phyloP scores from a whole-genome alignment of 768 basidiomycete genomes.

The Pisolithus sp. region DNA sequence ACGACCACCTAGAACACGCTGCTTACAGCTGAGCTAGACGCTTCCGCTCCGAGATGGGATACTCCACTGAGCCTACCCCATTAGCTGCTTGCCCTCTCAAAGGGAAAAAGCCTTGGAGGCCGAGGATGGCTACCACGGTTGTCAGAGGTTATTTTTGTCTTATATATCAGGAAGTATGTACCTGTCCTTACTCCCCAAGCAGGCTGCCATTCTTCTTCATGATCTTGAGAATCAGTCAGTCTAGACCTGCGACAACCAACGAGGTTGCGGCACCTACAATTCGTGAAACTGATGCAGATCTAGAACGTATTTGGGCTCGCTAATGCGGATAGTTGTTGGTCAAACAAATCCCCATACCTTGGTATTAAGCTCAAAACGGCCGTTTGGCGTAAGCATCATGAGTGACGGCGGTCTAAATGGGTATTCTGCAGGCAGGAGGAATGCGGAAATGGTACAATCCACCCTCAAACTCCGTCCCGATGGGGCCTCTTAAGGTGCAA shows the following conservation, averaged over 20 bases:
- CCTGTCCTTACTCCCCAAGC: slow-evolving; percentile 97
- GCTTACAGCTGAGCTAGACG: slow-evolving; percentile 71
- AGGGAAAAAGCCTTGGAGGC: slow-evolving; percentile 85
- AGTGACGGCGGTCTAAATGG: slow-evolving; percentile 95
- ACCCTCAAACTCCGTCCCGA: slow-evolving; percentile 87
- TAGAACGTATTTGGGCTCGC: slow-evolving; percentile 24
- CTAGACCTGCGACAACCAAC: slow-evolving; percentile 17
- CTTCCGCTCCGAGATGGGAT: slow-evolving; percentile 66
- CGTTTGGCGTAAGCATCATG: slow-evolving; percentile 93
- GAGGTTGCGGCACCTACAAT: slow-evolving; percentile 36
- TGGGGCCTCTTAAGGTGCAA: slow-evolving; percentile 88
- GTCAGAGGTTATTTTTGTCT: slow-evolving; percentile 9
- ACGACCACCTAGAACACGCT: slow-evolving; percentile 6
- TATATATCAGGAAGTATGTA: slow-evolving; percentile 26
- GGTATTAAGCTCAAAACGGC: slow-evolving; percentile 93
- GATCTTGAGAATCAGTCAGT: slow-evolving; percentile 47
- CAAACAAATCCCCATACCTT: slow-evolving; percentile 51
- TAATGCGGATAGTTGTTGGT: slow-evolving; percentile 9
- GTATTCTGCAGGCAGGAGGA: slow-evolving; percentile 84
- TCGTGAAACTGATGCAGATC: slow-evolving; percentile 94
- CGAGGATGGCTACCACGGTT: slow-evolving; percentile 63
- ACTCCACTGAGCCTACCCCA: slow-evolving; percentile 84
- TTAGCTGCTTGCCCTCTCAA: slow-evolving; percentile 81
- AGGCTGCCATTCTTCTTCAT: slow-evolving; percentile 96
- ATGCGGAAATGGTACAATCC: slow-evolving; percentile 96